Conservation (phyloP, 257 asterid species). For the Fraxinus anomala region DNA sequence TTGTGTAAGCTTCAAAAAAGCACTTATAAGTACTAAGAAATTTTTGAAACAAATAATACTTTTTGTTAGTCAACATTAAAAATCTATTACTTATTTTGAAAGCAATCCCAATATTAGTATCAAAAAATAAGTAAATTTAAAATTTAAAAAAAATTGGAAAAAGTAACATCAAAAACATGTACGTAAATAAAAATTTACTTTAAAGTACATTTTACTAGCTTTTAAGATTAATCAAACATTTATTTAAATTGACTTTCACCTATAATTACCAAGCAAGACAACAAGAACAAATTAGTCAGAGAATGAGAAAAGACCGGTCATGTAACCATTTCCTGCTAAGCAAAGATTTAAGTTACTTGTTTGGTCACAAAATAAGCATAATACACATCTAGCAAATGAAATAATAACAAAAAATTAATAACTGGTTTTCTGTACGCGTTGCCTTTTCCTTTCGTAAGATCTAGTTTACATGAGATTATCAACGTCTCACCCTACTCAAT, state of each 20-base stretch:
- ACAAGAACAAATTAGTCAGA: neutral
- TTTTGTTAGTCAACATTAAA: too few relatives aligned
- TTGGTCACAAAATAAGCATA: neutral
- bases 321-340: neutral
- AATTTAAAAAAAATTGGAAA: too few relatives aligned
- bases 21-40: too few relatives aligned
- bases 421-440: constrained; percentile 11
- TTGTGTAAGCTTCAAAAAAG: too few relatives aligned
- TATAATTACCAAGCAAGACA: neutral
- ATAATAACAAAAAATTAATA: neutral
- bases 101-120: too few relatives aligned
- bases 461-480: constrained; percentile 29
- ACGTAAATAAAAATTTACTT: neutral
- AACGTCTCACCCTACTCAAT: constrained; percentile 15
- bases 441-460: constrained; percentile 12
- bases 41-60: too few relatives aligned
- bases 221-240: neutral
- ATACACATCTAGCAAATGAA: neutral
- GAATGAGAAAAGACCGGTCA: neutral
- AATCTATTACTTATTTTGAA: too few relatives aligned
- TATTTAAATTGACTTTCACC: neutral
- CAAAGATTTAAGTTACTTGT: neutral
- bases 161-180: neutral
- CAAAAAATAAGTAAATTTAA: too few relatives aligned
- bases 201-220: too few relatives aligned